Conservation (phyloP, 2,329 filamentous ascomycete species). For the Pseudocercospora pini-densiflorae region DNA sequence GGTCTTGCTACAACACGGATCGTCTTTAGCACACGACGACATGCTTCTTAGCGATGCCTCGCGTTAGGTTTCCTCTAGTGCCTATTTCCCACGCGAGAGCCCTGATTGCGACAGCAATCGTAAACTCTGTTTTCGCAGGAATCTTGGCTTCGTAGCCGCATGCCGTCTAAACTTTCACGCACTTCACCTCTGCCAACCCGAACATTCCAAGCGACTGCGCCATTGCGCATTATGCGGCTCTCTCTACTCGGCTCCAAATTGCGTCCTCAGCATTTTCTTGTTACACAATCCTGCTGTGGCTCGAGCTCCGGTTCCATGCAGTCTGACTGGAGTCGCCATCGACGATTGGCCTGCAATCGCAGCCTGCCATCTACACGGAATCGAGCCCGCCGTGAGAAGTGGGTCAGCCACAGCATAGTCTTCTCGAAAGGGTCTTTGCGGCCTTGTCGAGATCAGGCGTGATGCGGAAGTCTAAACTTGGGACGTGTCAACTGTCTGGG, state of each 20-base stretch:
- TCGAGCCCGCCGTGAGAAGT: background rate
- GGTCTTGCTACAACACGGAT: background rate
- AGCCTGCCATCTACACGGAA: background rate
- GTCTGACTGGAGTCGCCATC: conserved; percentile 11
- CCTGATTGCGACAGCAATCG: conserved; percentile 10
- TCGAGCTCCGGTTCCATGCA: conserved; percentile 1
- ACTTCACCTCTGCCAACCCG: conserved; percentile 15
- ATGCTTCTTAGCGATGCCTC: background rate
- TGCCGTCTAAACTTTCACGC: conserved; percentile 13
- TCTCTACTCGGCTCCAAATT: background rate
- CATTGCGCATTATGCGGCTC: conserved; percentile 1
- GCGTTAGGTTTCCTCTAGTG: background rate
- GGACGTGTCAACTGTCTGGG: background rate
- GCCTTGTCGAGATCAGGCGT: background rate
- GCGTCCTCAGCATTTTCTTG: conserved; percentile 1
- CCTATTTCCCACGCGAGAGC: conserved; percentile 3
- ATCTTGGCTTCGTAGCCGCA: background rate
- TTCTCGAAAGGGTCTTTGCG: background rate
- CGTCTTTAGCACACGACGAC: too few species aligned
- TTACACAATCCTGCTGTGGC: conserved; percentile 12
- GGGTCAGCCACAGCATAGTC: conserved; percentile 4
- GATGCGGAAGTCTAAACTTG: background rate
- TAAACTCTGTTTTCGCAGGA: conserved; percentile 2
- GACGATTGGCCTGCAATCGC: conserved; percentile 16
- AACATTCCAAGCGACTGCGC: background rate